A percentile compares a stretch with the other conserved stretches of the same genome.
These are phyloP conservation scores for Fistulina hepatica DNA, from an alignment of 1,284 basidiomycete genomes.

Conservation along the genomic window DNA sequence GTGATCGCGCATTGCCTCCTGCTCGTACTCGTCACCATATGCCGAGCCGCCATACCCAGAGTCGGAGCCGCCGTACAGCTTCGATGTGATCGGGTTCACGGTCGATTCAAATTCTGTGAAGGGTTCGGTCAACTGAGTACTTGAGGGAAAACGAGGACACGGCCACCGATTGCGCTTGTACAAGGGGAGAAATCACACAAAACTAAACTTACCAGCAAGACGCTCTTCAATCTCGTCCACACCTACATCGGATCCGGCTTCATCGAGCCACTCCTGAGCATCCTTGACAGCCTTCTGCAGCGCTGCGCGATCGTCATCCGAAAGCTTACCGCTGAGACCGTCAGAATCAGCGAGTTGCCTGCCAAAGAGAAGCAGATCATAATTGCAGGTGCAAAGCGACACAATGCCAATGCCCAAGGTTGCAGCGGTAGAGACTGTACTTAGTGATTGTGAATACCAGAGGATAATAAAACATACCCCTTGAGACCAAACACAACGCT, in stretches of 20 bases:
- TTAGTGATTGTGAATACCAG: no score
- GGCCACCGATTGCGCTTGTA: no score
- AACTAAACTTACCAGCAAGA: slow-evolving; percentile 37
- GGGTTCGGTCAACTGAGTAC: slow-evolving; percentile 7
- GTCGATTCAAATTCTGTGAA: slow-evolving; percentile 30
- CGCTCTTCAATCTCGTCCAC: slow-evolving; percentile 91
- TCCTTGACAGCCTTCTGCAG: slow-evolving; percentile 81
- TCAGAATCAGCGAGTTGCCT: slow-evolving; percentile 80
- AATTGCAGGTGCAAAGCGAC: no score
- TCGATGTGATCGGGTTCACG: slow-evolving; percentile 48
- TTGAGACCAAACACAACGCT: slow-evolving; percentile 78
- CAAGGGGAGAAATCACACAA: no score
- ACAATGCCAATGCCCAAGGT: no score
- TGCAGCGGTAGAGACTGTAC: no score
- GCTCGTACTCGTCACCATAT: slow-evolving; percentile 4
- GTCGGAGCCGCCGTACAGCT: slow-evolving; percentile 10
- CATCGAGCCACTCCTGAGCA: slow-evolving; percentile 73
- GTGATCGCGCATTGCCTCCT: slow-evolving; percentile 10
- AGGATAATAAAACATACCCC: no score
- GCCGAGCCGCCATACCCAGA: slow-evolving; percentile 5
- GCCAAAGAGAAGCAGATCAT: no score
- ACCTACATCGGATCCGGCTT: slow-evolving; percentile 35
- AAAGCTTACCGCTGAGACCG: slow-evolving; percentile 84
- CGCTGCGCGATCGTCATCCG: slow-evolving; percentile 82
- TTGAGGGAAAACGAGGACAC: slow-evolving; percentile 1